Evolutionary conservation across 306 rosid genomes (phyloP), one percentile per base, ranked within the genome.

Genomic region (Lathyrus aphaca): DNA sequence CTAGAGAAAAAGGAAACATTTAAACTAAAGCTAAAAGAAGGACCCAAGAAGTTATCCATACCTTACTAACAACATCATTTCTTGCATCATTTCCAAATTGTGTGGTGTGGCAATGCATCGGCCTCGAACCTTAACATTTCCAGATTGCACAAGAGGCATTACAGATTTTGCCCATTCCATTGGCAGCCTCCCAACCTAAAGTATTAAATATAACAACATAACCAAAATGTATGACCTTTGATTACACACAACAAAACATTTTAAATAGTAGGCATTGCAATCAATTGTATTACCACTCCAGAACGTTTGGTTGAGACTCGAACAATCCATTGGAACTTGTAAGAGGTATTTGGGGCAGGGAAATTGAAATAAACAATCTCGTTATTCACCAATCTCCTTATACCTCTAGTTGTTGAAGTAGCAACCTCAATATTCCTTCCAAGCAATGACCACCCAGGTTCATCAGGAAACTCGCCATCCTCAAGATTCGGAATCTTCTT

Each of bases 91-190:
- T 18, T 70, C 75, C n/a, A 91, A 85, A 64, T 37, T 73, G 5
- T 70, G 3, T 0, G 96, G 94, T 0, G 86, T 86, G 18, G 88
- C 95, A 71, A 92, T 42, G 64, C 92, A 89, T 9, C 97, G 79
- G 9, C 88, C 97, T 40, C 50, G 54, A 75, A 83, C 80, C 80
- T 55, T 84, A 59, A 92, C 89, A 73, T 74, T 89, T 21, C 79
- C 74, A 10, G 95, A 84, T 18, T 45, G 62, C 46, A 87, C 73
- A 65, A 89, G 92, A 1, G 95, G 96, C 74, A 78, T 69, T 6
- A 92, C 77, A 74, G 68, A 57, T 51, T 86, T 87, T 10, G 87
- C 95, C 97, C 96, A 89, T 64, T 89, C 96, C 96, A 89, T 92
- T 37, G 87, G 91, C 74, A 92, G 79, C 69, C 96, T 77, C 69